Evolutionary conservation across 257 asterid species (phyloP).

Genomic region (Solanum lignicaule): DNA sequence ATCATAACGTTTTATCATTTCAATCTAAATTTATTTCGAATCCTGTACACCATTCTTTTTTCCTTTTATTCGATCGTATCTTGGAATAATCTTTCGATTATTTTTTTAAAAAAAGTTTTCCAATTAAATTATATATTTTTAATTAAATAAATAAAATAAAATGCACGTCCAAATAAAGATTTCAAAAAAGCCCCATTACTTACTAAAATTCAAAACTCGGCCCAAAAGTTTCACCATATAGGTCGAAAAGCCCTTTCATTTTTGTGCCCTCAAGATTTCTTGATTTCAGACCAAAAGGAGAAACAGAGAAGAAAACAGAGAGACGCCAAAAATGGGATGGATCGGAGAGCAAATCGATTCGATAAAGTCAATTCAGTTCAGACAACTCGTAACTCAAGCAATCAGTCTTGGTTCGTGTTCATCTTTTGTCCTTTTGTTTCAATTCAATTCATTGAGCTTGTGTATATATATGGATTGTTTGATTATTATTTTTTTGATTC

Average conservation of each 20-base stretch:
- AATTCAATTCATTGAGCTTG: background rate
- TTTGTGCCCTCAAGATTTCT: background rate
- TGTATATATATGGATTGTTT: background rate
- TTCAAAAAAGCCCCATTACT: background rate
- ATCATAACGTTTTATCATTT: fast-evolving
- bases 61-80: too few species aligned
- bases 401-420: conserved; percentile 66
- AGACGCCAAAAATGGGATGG: conserved; percentile 63
- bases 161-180: background rate
- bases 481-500: background rate
- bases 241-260: background rate
- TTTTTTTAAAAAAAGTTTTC: too few species aligned
- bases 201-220: background rate
- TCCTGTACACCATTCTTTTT: fast-evolving
- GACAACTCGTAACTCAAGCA: conserved; percentile 80
- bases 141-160: background rate
- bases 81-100: too few species aligned
- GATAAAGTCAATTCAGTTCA: conserved; percentile 63
- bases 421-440: background rate
- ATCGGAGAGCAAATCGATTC: conserved; percentile 93
- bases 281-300: background rate
- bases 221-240: background rate
- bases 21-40: background rate
- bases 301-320: background rate
- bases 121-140: too few species aligned